A percentile compares a stretch with the other conserved stretches of the same genome.
Conservation (phyloP, 177 flowering plant species). For the Telopea speciosissima region DNA sequence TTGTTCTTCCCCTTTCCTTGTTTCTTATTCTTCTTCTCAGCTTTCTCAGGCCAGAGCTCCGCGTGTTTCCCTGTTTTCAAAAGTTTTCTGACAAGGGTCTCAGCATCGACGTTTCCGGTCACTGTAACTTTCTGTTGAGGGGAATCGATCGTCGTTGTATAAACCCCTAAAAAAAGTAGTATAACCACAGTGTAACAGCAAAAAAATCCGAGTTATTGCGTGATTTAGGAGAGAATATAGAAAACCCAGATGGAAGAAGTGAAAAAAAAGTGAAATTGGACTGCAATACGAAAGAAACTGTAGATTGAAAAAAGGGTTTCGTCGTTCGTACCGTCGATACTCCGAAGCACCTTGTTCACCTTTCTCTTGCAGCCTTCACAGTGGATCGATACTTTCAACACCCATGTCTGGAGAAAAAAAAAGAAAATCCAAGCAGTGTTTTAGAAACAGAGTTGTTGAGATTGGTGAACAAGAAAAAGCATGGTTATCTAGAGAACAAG, state of each 20-base stretch:
- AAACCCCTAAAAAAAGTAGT: too few relatives aligned
- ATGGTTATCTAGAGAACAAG: not conserved
- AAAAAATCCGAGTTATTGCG: too few relatives aligned
- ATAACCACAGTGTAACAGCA: too few relatives aligned
- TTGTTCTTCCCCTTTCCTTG: constrained; percentile 22
- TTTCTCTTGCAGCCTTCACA: constrained; percentile 76
- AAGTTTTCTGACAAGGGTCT: constrained; percentile 54
- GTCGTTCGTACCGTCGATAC: too few relatives aligned
- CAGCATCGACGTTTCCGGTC: constrained; percentile 47
- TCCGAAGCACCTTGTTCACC: constrained; percentile 58
- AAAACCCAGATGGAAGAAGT: not conserved
- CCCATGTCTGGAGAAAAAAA: constrained; percentile 49
- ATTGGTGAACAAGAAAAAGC: too few relatives aligned
- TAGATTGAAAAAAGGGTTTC: too few relatives aligned
- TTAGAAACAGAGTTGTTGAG: too few relatives aligned
- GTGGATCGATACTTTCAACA: constrained; percentile 72
- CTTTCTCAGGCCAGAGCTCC: constrained; percentile 58
- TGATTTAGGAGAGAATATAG: not conserved
- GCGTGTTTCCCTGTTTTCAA: constrained; percentile 54
- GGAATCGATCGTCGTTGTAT: too few relatives aligned
- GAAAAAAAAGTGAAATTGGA: too few relatives aligned
- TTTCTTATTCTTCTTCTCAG: constrained; percentile 26
- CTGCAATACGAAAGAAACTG: too few relatives aligned
- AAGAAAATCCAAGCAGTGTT: too few relatives aligned
- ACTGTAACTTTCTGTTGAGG: too few relatives aligned